Evolutionary conservation across 2,329 filamentous ascomycete genomes (phyloP).

Genomic region (Byssoonygena ceratinophila): DNA sequence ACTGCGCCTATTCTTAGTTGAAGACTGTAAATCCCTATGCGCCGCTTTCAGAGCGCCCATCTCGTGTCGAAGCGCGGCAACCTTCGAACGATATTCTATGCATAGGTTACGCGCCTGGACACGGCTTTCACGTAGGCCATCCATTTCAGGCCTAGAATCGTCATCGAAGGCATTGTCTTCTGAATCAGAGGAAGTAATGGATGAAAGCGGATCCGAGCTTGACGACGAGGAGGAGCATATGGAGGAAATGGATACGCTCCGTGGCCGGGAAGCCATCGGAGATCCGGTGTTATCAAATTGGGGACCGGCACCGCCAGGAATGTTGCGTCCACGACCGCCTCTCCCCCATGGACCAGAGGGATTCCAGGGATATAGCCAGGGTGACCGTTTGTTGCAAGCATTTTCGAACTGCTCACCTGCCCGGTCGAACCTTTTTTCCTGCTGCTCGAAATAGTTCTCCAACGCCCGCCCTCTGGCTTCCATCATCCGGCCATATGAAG

Average conservation of each 20-base stretch:
- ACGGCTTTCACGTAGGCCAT: slow-evolving; percentile 5
- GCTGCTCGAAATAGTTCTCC: slow-evolving; percentile 31
- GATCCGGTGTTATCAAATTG: background rate
- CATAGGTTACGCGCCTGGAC: slow-evolving; percentile 1
- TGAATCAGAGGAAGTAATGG: slow-evolving; percentile 7
- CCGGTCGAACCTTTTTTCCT: slow-evolving; percentile 25
- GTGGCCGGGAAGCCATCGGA: background rate
- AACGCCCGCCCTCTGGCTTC: slow-evolving; percentile 32
- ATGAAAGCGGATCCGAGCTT: slow-evolving; percentile 6
- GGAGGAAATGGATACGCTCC: slow-evolving; percentile 14
- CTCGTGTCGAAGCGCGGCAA: slow-evolving; percentile 11
- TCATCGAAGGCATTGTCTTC: background rate
- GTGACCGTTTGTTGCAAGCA: slow-evolving; percentile 1
- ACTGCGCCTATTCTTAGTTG: background rate
- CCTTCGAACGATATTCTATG: slow-evolving; percentile 9
- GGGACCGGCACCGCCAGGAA: background rate
- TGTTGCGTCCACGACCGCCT: background rate
- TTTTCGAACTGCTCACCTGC: slow-evolving; percentile 16
- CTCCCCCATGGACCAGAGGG: background rate
- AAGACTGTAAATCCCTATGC: slow-evolving; percentile 11
- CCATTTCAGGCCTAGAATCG: background rate
- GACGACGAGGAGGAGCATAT: slow-evolving; percentile 15
- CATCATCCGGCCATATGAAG: slow-evolving; percentile 29
- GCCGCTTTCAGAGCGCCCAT: slow-evolving; percentile 9
- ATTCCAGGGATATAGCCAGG: slow-evolving; percentile 4